A percentile compares a stretch with the other conserved stretches of the same genome.
These are phyloP conservation scores for Pestalotiopsis sp. DNA, from an alignment of 2,329 filamentous ascomycete species.

Conservation along the genomic window DNA sequence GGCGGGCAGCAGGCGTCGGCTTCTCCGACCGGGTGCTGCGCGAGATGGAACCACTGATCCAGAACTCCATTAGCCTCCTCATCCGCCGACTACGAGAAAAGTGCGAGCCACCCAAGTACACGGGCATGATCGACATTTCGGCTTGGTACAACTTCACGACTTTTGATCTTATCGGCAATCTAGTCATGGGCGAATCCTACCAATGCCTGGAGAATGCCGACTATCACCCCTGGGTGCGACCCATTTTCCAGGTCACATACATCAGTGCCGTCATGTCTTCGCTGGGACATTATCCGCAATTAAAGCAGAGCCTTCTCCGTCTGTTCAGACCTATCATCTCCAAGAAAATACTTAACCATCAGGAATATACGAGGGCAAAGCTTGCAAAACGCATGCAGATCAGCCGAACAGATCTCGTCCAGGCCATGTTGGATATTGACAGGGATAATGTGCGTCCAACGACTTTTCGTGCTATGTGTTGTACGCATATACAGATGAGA, in stretches of 20 bases:
- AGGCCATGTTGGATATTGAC: constrained; percentile 16
- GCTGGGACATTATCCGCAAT: background rate
- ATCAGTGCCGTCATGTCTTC: background rate
- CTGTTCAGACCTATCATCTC: background rate
- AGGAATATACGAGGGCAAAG: constrained; percentile 4
- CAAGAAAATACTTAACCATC: background rate
- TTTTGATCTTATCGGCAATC: constrained; percentile 8
- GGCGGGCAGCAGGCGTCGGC: background rate
- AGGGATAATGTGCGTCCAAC: background rate
- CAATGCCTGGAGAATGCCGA: background rate
- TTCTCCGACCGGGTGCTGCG: constrained; percentile 7
- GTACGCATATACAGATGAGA: background rate
- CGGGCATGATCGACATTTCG: background rate
- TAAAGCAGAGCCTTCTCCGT: background rate
- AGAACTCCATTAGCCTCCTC: background rate
- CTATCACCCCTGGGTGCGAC: constrained; percentile 2
- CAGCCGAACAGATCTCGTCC: constrained; percentile 20
- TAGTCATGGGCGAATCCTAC: constrained; percentile 2
- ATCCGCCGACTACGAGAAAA: constrained; percentile 5
- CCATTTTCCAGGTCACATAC: background rate
- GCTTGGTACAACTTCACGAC: constrained; percentile 5
- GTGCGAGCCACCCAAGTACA: background rate
- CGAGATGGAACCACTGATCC: constrained; percentile 3
- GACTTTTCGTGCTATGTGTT: background rate
- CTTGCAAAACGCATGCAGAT: constrained; percentile 12